Evolutionary conservation across 1,284 basidiomycete genomes (phyloP).

Genomic region (Ganoderma boninense): DNA sequence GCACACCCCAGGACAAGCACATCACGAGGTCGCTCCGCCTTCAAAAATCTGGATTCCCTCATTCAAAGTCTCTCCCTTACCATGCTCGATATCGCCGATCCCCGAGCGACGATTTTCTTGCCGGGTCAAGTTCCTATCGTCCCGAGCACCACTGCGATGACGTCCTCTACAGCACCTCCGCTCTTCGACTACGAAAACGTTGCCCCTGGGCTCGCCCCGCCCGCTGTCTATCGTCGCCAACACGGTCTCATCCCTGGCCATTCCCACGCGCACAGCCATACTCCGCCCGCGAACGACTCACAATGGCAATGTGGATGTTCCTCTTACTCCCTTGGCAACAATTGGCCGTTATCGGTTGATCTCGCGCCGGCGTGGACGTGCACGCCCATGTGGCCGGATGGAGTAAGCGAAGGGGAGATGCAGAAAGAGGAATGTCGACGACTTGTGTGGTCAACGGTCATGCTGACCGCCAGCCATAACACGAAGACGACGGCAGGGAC

Average conservation of each 20-base stretch:
- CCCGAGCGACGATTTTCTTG: slow-evolving; percentile 52
- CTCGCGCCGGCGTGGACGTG: slow-evolving; percentile 69
- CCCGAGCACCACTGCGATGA: slow-evolving; percentile 30
- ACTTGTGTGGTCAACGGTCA: slow-evolving; percentile 74
- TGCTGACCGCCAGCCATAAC: slow-evolving; percentile 68
- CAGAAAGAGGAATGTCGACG: slow-evolving; percentile 76
- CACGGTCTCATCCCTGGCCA: slow-evolving; percentile 12
- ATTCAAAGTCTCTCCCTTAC: slow-evolving; percentile 67
- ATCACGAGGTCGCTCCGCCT: slow-evolving; percentile 59
- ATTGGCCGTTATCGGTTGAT: slow-evolving; percentile 57
- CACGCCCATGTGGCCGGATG: slow-evolving; percentile 68
- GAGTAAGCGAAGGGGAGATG: slow-evolving; percentile 69
- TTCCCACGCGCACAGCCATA: neutral
- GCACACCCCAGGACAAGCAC: slow-evolving; percentile 66
- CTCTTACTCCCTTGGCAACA: slow-evolving; percentile 58
- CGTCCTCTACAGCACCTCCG: neutral
- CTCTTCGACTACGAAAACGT: neutral
- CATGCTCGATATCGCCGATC: slow-evolving; percentile 51
- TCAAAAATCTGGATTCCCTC: slow-evolving; percentile 70
- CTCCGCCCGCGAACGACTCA: neutral
- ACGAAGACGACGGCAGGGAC: slow-evolving; percentile 63
- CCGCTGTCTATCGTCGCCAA: neutral
- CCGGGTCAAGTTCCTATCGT: slow-evolving; percentile 28
- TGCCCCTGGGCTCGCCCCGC: neutral
- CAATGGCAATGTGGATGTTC: slow-evolving; percentile 56